A percentile compares a stretch with the other conserved stretches of the same genome.
Evolutionary conservation across 768 basidiomycete species (phyloP).

Genomic region (Termitomyces sp.): DNA sequence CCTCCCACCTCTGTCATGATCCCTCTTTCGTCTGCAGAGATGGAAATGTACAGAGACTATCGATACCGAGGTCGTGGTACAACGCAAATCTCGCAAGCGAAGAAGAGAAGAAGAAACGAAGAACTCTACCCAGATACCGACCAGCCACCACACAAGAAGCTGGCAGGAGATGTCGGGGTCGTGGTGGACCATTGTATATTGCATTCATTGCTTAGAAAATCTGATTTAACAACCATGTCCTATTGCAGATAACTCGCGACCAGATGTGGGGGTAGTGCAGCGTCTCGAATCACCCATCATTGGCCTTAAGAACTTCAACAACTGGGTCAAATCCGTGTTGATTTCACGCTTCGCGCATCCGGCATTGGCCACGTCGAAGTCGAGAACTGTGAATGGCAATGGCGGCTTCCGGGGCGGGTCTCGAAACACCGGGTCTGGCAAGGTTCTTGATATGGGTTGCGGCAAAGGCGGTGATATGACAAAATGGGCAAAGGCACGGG

Average conservation of each 20-base stretch:
- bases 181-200: slow-evolving; percentile 79
- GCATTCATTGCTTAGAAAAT: neutral
- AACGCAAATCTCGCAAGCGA: slow-evolving; percentile 33
- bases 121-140: slow-evolving; percentile 33
- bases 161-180: slow-evolving; percentile 63
- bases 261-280: slow-evolving; percentile 83
- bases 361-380: slow-evolving; percentile 39
- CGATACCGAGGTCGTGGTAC: slow-evolving; percentile 55
- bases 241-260: slow-evolving; percentile 79
- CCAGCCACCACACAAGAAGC: slow-evolving; percentile 41
- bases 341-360: slow-evolving; percentile 87
- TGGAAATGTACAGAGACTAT: slow-evolving; percentile 52
- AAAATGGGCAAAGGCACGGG: slow-evolving; percentile 89
- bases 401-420: slow-evolving; percentile 17
- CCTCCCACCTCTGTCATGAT: slow-evolving; percentile 56
- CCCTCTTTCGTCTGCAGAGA: slow-evolving; percentile 60
- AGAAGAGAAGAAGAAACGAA: slow-evolving; percentile 22
- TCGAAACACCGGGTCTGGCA: slow-evolving; percentile 43
- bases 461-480: slow-evolving; percentile 98
- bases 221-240: neutral
- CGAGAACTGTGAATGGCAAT: slow-evolving; percentile 20
- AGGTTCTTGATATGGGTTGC: slow-evolving; percentile 94
- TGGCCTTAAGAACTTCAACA: slow-evolving; percentile 96
- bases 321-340: slow-evolving; percentile 98
- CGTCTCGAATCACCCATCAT: slow-evolving; percentile 91